A percentile compares a stretch with the other conserved stretches of the same genome.
Evolutionary conservation across 805 yeast genomes (phyloP).

Genomic region (Barnettozyma botsteinii): DNA sequence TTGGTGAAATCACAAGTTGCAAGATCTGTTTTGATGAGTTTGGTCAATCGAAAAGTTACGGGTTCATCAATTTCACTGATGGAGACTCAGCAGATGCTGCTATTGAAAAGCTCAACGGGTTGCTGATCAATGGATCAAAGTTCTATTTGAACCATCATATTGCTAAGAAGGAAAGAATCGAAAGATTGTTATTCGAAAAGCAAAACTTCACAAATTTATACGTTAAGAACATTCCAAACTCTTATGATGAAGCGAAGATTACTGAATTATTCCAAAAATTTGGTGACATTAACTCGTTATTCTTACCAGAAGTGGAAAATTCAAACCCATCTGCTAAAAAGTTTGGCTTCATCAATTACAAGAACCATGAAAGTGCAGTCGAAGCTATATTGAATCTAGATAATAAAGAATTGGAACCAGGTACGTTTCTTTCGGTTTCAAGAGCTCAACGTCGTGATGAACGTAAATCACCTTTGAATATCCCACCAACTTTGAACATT

Average conservation of each 20-base stretch:
- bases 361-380: constrained; percentile 40
- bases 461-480: constrained; percentile 8
- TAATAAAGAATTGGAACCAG: constrained; percentile 33
- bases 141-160: constrained; percentile 54
- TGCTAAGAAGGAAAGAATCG: constrained; percentile 51
- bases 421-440: constrained; percentile 30
- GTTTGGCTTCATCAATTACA: constrained; percentile 48
- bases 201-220: constrained; percentile 47
- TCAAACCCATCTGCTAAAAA: constrained; percentile 5
- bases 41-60: constrained; percentile 47
- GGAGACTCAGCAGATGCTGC: constrained; percentile 55
- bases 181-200: constrained; percentile 37
- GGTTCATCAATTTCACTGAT: constrained; percentile 57
- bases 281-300: constrained; percentile 46
- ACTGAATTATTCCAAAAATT: constrained; percentile 37
- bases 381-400: constrained; percentile 42
- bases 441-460: constrained; percentile 42
- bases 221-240: constrained; percentile 40
- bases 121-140: constrained; percentile 29
- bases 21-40: constrained; percentile 41
- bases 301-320: constrained; percentile 41
- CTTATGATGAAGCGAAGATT: constrained; percentile 33
- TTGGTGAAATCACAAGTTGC: constrained; percentile 38
- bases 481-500: constrained; percentile 3
- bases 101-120: constrained; percentile 47